Evolutionary conservation across 805 yeast species (phyloP), one percentile per base, ranked within the genome.

Genomic region (Ogataea thermomethanolica): DNA sequence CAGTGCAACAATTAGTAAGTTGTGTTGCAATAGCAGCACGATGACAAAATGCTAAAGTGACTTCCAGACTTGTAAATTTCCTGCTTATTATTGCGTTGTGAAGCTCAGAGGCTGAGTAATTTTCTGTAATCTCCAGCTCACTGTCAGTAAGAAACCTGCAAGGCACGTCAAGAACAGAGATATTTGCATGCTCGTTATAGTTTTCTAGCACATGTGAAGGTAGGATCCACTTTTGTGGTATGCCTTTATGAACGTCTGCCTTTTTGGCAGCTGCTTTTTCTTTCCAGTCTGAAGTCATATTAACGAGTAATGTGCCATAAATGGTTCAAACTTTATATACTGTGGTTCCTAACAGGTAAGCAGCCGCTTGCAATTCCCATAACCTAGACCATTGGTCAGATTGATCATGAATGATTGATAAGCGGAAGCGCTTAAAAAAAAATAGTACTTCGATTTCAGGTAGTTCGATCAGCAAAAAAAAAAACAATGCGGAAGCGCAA

Each of bases 1-100:
- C 61, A 13, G 50, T 33, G 21, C 44, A 39, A 33, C 58, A 54
- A 28, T 54, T 51, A 20, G 50, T 44, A 21, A 56, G 34, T 37
- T 55, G 61, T 20, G 55, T 56, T 2, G 51, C 45, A 17, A 55
- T 28, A 3, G 58, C 54, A 12, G 61, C 57, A 15, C 58, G 43
- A 29, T 56, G 57, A 29, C 55, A 53, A 43, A 51, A 58, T 1
- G 61, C 58, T 8, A 32, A 20, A 3, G 50, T 34, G 12, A 55
- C 53, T 24, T 49, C 45, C 20, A 17, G 20, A 17, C 12, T 25
- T n/a, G 7, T 48, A 39, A 5, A 52, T 32, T 7, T 50, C 35
- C 28, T 43, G 32, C 8, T 51, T 51, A 7, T 22, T 21, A 22
- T 26, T 41, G 35, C 11, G 45, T 44, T 24, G 26, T 8, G 5